A percentile compares a stretch with the other conserved stretches of the same genome.
These are phyloP conservation scores for Aspergillus sp. DNA, from an alignment of 2,329 filamentous ascomycete species.

Conservation along the genomic window DNA sequence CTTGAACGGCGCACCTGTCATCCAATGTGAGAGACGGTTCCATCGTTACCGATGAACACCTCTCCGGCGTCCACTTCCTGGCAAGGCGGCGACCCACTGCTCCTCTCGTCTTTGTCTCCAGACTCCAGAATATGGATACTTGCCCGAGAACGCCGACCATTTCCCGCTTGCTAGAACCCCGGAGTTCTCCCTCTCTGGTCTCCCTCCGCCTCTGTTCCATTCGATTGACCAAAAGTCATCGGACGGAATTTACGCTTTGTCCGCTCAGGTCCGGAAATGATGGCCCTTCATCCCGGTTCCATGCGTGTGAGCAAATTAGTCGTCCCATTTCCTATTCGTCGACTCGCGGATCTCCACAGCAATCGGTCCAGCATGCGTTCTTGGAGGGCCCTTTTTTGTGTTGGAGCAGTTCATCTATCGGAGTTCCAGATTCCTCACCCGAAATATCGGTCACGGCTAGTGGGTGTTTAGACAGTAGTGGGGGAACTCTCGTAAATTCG, in stretches of 20 bases:
- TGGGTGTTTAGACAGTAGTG: constrained; percentile 3
- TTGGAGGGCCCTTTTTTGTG: background rate
- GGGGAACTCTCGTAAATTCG: background rate
- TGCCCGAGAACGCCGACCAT: background rate
- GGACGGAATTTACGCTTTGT: background rate
- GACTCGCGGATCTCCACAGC: background rate
- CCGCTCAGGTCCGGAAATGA: background rate
- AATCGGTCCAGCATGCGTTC: constrained; percentile 3
- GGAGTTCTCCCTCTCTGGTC: background rate
- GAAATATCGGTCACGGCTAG: constrained; percentile 3
- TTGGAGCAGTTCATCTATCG: background rate
- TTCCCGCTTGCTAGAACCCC: background rate
- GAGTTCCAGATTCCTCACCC: background rate
- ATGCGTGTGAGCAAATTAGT: constrained; percentile 2
- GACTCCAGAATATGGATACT: background rate
- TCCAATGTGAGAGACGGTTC: background rate
- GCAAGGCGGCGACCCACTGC: too few species aligned
- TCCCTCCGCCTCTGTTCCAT: background rate
- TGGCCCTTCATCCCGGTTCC: background rate
- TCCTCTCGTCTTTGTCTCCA: background rate
- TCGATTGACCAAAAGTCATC: background rate
- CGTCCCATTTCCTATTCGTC: background rate
- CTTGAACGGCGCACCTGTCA: background rate
- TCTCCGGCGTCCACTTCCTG: background rate
- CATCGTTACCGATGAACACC: background rate